phyloP scores from a whole-genome alignment of 2,329 filamentous ascomycete genomes.

The Neurospora sp. region DNA sequence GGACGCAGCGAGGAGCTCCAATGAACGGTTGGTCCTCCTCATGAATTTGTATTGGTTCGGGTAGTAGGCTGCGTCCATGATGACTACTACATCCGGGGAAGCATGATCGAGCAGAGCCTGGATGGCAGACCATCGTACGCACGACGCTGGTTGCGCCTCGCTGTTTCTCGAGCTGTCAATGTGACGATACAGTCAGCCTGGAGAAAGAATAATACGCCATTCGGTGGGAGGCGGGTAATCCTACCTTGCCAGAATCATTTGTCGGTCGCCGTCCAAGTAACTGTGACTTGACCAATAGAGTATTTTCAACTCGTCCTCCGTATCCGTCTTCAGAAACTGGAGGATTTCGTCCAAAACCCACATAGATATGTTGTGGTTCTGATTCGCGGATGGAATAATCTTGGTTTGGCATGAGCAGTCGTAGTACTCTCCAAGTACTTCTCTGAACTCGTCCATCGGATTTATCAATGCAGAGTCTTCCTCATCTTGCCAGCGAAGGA shows the following conservation, averaged over 20 bases:
- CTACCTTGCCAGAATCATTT: constrained; percentile 50
- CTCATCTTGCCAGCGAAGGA: constrained; percentile 49
- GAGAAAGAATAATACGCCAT: background rate
- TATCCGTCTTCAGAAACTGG: constrained; percentile 42
- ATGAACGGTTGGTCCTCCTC: constrained; percentile 18
- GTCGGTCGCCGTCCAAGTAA: constrained; percentile 43
- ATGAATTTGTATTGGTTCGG: constrained; percentile 26
- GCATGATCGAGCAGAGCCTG: constrained; percentile 48
- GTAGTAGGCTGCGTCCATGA: constrained; percentile 51
- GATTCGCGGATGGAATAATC: constrained; percentile 35
- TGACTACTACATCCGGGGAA: constrained; percentile 43
- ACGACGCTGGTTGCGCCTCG: constrained; percentile 28
- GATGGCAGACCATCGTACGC: constrained; percentile 46
- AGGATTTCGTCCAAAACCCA: constrained; percentile 44
- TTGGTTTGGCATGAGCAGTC: constrained; percentile 39
- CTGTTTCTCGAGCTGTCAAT: constrained; percentile 35
- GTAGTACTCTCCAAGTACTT: constrained; percentile 43
- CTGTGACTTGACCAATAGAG: constrained; percentile 49
- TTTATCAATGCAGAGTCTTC: constrained; percentile 31
- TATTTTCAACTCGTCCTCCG: constrained; percentile 48
- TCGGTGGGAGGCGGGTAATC: constrained; percentile 5
- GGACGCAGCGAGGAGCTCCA: constrained; percentile 48
- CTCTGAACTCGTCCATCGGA: constrained; percentile 37
- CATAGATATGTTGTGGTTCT: constrained; percentile 36
- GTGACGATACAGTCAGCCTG: constrained; percentile 13